Evolutionary conservation across 148 eudicot genomes (phyloP).

Genomic region (Camellia granthamiana): DNA sequence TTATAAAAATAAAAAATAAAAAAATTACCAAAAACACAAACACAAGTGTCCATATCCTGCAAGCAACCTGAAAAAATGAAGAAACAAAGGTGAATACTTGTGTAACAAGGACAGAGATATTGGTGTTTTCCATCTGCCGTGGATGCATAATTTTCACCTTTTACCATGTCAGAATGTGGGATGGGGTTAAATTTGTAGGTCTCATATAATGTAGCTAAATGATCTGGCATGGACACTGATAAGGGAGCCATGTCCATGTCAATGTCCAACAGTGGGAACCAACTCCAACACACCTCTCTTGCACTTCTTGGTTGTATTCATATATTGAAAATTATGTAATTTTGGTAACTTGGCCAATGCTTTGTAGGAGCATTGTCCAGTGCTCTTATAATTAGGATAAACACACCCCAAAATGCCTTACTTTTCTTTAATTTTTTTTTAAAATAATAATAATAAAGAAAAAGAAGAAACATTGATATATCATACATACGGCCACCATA

Average conservation of each 20-base stretch:
- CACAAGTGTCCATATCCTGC: neutral
- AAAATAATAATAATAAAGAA: neutral
- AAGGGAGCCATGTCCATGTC: neutral
- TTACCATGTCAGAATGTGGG: neutral
- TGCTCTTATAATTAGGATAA: neutral
- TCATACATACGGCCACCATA: neutral
- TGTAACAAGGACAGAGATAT: neutral
- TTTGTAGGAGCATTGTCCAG: neutral
- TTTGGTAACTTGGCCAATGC: neutral
- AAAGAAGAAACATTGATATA: neutral
- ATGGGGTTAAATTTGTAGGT: neutral
- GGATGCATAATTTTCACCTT: neutral
- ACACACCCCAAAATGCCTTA: neutral
- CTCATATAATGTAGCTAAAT: neutral
- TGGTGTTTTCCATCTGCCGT: neutral
- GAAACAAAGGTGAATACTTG: neutral
- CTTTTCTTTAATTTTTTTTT: neutral
- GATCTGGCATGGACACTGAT: neutral
- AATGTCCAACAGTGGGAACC: neutral
- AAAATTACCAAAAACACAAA: neutral
- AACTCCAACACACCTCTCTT: too few relatives aligned
- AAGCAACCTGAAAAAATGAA: neutral
- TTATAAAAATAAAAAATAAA: too few relatives aligned
- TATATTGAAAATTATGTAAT: neutral
- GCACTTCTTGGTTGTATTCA: neutral